Evolutionary conservation across 108 stramenopile genomes (phyloP).

Genomic region (Cyclotella choctawhatcheeana): DNA sequence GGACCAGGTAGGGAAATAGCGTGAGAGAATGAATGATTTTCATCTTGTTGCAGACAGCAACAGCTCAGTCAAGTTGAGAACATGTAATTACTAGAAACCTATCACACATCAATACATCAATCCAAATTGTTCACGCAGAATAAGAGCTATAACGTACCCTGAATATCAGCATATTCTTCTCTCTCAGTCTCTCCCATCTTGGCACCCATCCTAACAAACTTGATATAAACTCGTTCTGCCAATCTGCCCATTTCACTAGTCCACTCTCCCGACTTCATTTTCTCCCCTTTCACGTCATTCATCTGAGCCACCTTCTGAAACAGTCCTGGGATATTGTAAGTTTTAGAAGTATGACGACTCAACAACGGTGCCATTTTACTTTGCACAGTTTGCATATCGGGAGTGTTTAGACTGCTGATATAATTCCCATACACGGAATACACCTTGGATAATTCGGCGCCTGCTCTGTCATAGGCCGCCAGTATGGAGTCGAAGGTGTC

Average conservation of each 20-base stretch:
- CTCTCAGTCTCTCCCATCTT: slow-evolving; percentile 53
- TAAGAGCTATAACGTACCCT: slow-evolving; percentile 44
- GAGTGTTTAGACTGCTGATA: slow-evolving; percentile 55
- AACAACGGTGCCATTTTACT: slow-evolving; percentile 65
- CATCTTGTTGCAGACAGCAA: too few species aligned
- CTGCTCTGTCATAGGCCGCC: slow-evolving; percentile 66
- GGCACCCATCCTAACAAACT: slow-evolving; percentile 74
- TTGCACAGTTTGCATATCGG: slow-evolving; percentile 64
- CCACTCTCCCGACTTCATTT: slow-evolving; percentile 40
- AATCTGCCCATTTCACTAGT: slow-evolving; percentile 61
- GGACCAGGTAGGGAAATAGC: not conserved
- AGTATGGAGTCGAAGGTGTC: slow-evolving; percentile 62
- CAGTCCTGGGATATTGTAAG: slow-evolving; percentile 70
- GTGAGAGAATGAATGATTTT: not conserved
- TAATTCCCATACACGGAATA: slow-evolving; percentile 57
- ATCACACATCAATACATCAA: too few species aligned
- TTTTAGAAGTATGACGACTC: slow-evolving; percentile 49
- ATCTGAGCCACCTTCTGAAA: slow-evolving; percentile 64
- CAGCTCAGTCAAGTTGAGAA: too few species aligned
- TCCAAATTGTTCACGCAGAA: too few species aligned
- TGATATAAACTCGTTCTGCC: slow-evolving; percentile 72
- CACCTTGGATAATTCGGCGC: slow-evolving; percentile 33
- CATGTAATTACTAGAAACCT: too few species aligned
- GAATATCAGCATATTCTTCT: slow-evolving; percentile 67
- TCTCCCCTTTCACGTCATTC: slow-evolving; percentile 47